These are phyloP conservation scores for Drechslerella dactyloides DNA, from an alignment of 2,329 filamentous ascomycete genomes.

Conservation along the genomic window DNA sequence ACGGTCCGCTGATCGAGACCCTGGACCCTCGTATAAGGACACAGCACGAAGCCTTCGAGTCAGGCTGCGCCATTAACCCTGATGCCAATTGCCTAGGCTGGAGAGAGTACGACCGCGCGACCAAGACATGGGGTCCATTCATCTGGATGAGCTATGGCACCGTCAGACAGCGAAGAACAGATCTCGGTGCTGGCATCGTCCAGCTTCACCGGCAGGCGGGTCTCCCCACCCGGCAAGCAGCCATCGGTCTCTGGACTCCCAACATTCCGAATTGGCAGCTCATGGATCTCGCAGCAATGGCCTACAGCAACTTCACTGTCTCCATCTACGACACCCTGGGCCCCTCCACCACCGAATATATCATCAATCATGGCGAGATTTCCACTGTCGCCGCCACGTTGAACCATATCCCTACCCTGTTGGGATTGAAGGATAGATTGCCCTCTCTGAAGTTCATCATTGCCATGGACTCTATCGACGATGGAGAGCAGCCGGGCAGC, in stretches of 20 bases:
- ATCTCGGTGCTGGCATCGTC: conserved; percentile 83
- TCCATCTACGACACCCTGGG: conserved; percentile 97
- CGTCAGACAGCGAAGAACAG: conserved; percentile 77
- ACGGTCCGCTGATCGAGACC: conserved; percentile 73
- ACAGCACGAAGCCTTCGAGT: conserved; percentile 80
- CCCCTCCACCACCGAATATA: conserved; percentile 88
- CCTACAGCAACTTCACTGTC: conserved; percentile 85
- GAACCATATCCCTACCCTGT: conserved; percentile 53
- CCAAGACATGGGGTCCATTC: conserved; percentile 77
- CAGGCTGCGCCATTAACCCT: conserved; percentile 62
- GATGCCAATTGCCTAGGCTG: conserved; percentile 78
- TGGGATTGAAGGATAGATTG: conserved; percentile 53
- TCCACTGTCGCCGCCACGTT: conserved; percentile 70
- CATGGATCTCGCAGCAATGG: conserved; percentile 82
- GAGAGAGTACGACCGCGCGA: conserved; percentile 76
- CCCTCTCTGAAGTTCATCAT: conserved; percentile 86
- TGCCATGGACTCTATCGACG: conserved; percentile 80
- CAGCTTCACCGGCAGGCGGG: conserved; percentile 78
- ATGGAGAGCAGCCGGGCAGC: conserved; percentile 75
- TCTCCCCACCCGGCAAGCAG: conserved; percentile 71
- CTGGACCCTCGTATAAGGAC: conserved; percentile 73
- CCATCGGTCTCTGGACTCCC: conserved; percentile 82
- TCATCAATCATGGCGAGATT: conserved; percentile 87
- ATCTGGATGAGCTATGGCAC: conserved; percentile 83
- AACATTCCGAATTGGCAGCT: conserved; percentile 91